Percentiles rank a stretch among this genome's conserved stretches.
phyloP scores from a whole-genome alignment of 2,329 filamentous ascomycete genomes.

The Trichophyton benhamiae region DNA sequence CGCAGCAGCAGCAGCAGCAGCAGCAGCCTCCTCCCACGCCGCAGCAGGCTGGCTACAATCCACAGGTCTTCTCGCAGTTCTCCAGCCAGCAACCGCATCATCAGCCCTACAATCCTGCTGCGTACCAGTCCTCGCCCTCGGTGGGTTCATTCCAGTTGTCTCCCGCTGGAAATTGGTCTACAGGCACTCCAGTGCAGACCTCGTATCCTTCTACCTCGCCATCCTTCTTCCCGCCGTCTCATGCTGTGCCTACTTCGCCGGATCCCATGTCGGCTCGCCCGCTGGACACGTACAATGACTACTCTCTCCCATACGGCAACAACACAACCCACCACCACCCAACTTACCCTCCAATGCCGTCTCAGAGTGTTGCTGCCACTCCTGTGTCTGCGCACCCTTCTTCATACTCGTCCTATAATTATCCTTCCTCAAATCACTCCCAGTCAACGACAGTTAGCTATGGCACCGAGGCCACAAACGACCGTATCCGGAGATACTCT shows the following conservation, averaged over 20 bases:
- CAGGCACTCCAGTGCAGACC: slow-evolving; percentile 22
- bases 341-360: slow-evolving; percentile 16
- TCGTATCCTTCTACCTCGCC: slow-evolving; percentile 21
- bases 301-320: slow-evolving; percentile 22
- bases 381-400: slow-evolving; percentile 5
- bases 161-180: slow-evolving; percentile 25
- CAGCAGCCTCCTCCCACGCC: slow-evolving; percentile 31
- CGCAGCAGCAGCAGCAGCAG: slow-evolving; percentile 17
- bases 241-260: slow-evolving; percentile 19
- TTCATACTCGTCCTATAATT: slow-evolving; percentile 10
- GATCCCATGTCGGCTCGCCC: slow-evolving; percentile 27
- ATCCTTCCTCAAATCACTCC: slow-evolving; percentile 10
- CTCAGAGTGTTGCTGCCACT: slow-evolving; percentile 14
- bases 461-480: background rate
- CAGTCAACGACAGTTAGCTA: background rate
- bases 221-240: slow-evolving; percentile 7
- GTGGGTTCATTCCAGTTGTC: slow-evolving; percentile 21
- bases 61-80: slow-evolving; percentile 44
- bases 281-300: slow-evolving; percentile 27
- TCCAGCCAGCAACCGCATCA: slow-evolving; percentile 18
- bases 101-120: slow-evolving; percentile 38
- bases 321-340: slow-evolving; percentile 18
- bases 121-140: slow-evolving; percentile 30
- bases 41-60: slow-evolving; percentile 53
- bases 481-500: background rate